phyloP scores from a whole-genome alignment of 2,329 filamentous ascomycete genomes.

The Stachybotrys echinatus region DNA sequence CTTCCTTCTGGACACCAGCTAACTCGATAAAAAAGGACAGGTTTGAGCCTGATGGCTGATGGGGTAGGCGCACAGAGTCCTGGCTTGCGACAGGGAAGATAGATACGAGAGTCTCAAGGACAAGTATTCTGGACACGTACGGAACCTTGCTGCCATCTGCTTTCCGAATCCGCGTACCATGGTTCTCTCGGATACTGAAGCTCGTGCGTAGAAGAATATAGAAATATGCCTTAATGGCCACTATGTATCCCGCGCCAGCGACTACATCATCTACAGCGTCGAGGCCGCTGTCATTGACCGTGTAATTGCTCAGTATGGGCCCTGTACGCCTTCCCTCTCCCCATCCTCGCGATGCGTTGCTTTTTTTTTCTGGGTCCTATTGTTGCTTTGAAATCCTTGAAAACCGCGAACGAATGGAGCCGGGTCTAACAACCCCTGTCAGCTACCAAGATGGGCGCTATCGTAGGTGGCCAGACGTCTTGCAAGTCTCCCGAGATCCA shows the following conservation, averaged over 20 bases:
- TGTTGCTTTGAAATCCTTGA: not conserved
- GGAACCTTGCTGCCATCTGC: constrained; percentile 21
- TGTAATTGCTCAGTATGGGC: constrained; percentile 84
- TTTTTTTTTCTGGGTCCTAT: constrained; percentile 5
- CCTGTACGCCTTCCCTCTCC: constrained; percentile 56
- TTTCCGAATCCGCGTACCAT: constrained; percentile 17
- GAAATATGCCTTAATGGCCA: constrained; percentile 92
- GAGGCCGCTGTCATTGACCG: constrained; percentile 86
- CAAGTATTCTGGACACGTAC: constrained; percentile 86
- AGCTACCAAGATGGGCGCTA: constrained; percentile 93
- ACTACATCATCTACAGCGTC: constrained; percentile 98
- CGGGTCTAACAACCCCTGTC: constrained; percentile 6
- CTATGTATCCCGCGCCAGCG: constrained; percentile 89
- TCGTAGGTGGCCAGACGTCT: constrained; percentile 95
- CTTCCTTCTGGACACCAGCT: not conserved
- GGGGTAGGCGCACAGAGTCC: constrained; percentile 56
- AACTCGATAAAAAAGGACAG: constrained; percentile 1
- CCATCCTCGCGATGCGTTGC: constrained; percentile 7
- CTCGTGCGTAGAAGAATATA: constrained; percentile 59
- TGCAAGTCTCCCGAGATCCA: constrained; percentile 96
- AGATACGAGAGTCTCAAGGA: constrained; percentile 75
- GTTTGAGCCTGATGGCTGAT: constrained; percentile 19
- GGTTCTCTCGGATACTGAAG: constrained; percentile 40
- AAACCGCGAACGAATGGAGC: not conserved
- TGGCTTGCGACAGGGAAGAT: constrained; percentile 90